A percentile compares a stretch with the other conserved stretches of the same genome.
Conservation (phyloP, 495 filamentous ascomycete species). For the Parmelia sp. region DNA sequence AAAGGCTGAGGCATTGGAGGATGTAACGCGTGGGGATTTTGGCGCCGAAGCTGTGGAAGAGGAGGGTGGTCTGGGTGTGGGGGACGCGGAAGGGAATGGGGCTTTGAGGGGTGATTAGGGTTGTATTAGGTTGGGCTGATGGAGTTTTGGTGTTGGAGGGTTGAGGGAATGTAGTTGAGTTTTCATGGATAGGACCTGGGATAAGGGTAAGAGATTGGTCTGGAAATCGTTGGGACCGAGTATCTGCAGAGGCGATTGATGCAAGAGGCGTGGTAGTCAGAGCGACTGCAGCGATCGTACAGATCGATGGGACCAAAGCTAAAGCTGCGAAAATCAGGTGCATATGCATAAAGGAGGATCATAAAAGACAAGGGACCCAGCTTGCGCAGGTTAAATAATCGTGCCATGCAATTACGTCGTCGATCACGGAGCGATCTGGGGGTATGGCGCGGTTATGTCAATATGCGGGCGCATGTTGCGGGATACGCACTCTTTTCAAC, state of each 20-base stretch:
- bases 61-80: neutral
- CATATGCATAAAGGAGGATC: neutral
- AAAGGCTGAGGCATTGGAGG: neutral
- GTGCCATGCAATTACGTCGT: too few relatives aligned
- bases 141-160: neutral
- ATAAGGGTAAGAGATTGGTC: neutral
- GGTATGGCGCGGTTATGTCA: too few relatives aligned
- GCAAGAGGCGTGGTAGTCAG: neutral
- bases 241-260: neutral
- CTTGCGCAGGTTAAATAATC: neutral
- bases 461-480: neutral
- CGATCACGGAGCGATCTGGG: too few relatives aligned
- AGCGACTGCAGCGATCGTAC: neutral
- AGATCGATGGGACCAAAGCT: neutral
- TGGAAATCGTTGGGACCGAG: neutral
- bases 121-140: neutral
- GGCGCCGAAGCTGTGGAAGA: slow-evolving; percentile 6
- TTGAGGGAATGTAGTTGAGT: neutral
- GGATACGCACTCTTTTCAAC: neutral
- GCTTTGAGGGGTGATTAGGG: neutral
- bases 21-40: neutral
- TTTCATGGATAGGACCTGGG: neutral
- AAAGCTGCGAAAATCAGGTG: neutral
- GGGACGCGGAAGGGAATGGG: neutral
- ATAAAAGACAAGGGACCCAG: neutral